These are phyloP conservation scores for Wickerhamomyces sp. DNA, from an alignment of 1,139 yeast species.

Conservation along the genomic window DNA sequence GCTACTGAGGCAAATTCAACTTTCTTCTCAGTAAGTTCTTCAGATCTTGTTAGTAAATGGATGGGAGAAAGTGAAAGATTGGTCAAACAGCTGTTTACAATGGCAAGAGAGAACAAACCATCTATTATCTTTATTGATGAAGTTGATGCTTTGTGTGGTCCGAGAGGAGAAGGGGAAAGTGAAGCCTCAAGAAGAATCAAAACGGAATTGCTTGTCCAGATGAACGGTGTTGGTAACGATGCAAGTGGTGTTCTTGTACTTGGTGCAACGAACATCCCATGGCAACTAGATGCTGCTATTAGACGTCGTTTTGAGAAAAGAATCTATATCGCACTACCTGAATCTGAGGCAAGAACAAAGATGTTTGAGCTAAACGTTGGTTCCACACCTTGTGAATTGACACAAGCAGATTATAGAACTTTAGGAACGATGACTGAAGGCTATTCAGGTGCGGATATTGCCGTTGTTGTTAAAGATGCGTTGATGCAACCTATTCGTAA, in stretches of 20 bases:
- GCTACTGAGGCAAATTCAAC: constrained; percentile 98
- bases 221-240: constrained; percentile 99
- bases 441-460: constrained; percentile 95
- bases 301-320: constrained; percentile 95
- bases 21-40: constrained; percentile 89
- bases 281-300: constrained; percentile 98
- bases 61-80: constrained; percentile 98
- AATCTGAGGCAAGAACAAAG: constrained; percentile 78
- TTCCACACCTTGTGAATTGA: constrained; percentile 76
- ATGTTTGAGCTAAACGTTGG: constrained; percentile 97
- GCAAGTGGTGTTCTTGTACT: constrained; percentile 86
- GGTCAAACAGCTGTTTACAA: constrained; percentile 86
- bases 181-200: constrained; percentile 96
- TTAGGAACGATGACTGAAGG: constrained; percentile 96
- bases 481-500: constrained; percentile 96
- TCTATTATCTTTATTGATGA: constrained; percentile 95
- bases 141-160: constrained; percentile 97
- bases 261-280: constrained; percentile 98
- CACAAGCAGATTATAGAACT: constrained; percentile 65
- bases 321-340: constrained; percentile 93
- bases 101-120: constrained; percentile 96
- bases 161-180: constrained; percentile 96
- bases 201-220: constrained; percentile 92
- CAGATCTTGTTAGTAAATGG: constrained; percentile 95
- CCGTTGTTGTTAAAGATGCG: constrained; percentile 96